A percentile compares a stretch with the other conserved stretches of the same genome.
Conservation (phyloP, 257 asterid species). For the Capsicum pubescens region DNA sequence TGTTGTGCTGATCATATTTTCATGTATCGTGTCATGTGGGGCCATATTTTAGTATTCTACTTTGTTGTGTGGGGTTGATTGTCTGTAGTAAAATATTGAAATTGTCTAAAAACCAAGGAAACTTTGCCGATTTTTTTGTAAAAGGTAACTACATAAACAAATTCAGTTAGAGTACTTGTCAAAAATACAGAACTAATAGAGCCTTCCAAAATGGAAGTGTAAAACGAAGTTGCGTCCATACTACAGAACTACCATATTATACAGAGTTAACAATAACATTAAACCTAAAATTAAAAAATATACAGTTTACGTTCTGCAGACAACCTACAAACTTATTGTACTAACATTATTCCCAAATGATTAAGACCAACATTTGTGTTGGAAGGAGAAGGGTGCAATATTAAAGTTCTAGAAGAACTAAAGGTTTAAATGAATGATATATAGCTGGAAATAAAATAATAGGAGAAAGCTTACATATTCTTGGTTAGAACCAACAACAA, state of each 20-base stretch:
- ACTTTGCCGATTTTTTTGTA: too few relatives aligned
- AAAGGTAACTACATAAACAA: background rate
- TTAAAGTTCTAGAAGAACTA: background rate
- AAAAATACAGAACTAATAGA: background rate
- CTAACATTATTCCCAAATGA: background rate
- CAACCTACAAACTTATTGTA: background rate
- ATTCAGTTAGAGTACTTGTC: background rate
- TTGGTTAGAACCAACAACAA: slow-evolving; percentile 91
- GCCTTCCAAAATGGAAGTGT: background rate
- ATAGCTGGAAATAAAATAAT: background rate
- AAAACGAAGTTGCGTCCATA: background rate
- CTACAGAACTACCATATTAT: background rate
- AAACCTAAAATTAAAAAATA: slow-evolving; percentile 13
- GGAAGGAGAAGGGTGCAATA: background rate
- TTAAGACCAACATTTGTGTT: background rate
- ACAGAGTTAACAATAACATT: background rate
- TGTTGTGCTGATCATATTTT: too few relatives aligned
- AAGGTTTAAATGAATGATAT: background rate
- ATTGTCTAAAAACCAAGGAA: too few relatives aligned
- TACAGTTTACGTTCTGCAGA: slow-evolving; percentile 5
- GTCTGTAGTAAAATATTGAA: too few relatives aligned
- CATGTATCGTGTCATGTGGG: too few relatives aligned
- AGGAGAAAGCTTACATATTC: slow-evolving; percentile 70
- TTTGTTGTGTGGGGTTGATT: too few relatives aligned
- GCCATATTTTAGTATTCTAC: too few relatives aligned